Conservation (phyloP, 2,329 filamentous ascomycete species). For the Hypoxylon sp. region DNA sequence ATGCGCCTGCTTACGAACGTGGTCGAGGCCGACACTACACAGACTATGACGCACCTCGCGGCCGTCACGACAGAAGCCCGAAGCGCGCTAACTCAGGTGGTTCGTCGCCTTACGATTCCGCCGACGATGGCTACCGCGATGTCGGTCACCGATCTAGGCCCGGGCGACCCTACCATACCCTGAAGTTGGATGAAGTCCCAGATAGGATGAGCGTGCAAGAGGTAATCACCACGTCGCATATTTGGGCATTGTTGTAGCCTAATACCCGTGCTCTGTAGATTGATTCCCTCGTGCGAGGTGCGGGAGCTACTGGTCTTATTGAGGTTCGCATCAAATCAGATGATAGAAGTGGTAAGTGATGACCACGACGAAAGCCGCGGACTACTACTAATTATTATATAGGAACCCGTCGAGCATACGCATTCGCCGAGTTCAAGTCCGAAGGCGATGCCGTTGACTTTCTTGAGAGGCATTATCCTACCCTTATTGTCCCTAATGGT, state of each 20-base stretch:
- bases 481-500: slow-evolving; percentile 51
- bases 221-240: slow-evolving; percentile 32
- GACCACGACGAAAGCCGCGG: background rate
- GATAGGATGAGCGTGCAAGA: slow-evolving; percentile 48
- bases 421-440: slow-evolving; percentile 57
- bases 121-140: slow-evolving; percentile 46
- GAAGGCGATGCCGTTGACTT: slow-evolving; percentile 56
- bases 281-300: slow-evolving; percentile 48
- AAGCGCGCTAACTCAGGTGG: slow-evolving; percentile 42
- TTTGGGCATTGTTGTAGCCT: background rate
- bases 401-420: slow-evolving; percentile 51
- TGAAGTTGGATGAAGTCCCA: slow-evolving; percentile 51
- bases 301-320: slow-evolving; percentile 48
- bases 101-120: slow-evolving; percentile 46
- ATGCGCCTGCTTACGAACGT: slow-evolving; percentile 37
- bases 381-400: slow-evolving; percentile 8
- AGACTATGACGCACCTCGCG: slow-evolving; percentile 43
- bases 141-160: slow-evolving; percentile 44
- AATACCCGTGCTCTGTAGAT: slow-evolving; percentile 37
- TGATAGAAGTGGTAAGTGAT: slow-evolving; percentile 45
- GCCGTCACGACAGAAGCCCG: slow-evolving; percentile 41
- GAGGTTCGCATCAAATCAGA: slow-evolving; percentile 52
- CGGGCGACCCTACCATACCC: slow-evolving; percentile 50
- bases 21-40: slow-evolving; percentile 39
- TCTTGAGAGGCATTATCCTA: slow-evolving; percentile 53